These are phyloP conservation scores for Talaromyces sp. DNA, from an alignment of 2,329 filamentous ascomycete species.

Conservation along the genomic window DNA sequence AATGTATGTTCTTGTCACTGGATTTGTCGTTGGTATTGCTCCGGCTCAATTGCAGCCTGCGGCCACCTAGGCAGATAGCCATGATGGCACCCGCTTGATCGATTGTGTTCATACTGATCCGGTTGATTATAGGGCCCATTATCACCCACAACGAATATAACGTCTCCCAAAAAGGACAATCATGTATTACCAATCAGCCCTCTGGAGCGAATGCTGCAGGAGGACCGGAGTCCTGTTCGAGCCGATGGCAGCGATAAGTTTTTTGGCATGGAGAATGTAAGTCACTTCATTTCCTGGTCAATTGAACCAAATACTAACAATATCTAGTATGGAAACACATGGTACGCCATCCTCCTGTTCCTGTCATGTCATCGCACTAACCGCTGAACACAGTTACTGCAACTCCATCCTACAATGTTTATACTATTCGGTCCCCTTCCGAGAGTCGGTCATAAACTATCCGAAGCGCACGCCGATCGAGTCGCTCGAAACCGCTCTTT, in stretches of 20 bases:
- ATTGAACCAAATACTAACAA: conserved; percentile 26
- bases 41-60: neutral
- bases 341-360: conserved; percentile 58
- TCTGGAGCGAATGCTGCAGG: conserved; percentile 73
- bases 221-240: conserved; percentile 76
- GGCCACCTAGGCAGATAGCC: neutral
- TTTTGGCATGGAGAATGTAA: conserved; percentile 96
- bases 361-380: neutral
- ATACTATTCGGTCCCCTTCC: conserved; percentile 92
- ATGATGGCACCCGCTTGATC: neutral
- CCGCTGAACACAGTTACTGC: conserved; percentile 68
- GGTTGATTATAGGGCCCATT: conserved; percentile 43
- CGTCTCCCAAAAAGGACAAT: conserved; percentile 59
- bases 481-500: conserved; percentile 60
- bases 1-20: conserved; percentile 31
- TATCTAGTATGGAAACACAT: conserved; percentile 89
- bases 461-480: conserved; percentile 70
- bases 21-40: neutral
- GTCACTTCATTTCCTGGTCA: conserved; percentile 35
- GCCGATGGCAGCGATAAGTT: conserved; percentile 95
- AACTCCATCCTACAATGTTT: conserved; percentile 98
- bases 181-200: conserved; percentile 58
- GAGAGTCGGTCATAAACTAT: conserved; percentile 90
- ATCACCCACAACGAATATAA: conserved; percentile 46
- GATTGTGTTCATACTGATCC: neutral